A percentile compares a stretch with the other conserved stretches of the same genome.
Conservation (phyloP, 768 basidiomycete species). For the Atractiella rhizophila region DNA sequence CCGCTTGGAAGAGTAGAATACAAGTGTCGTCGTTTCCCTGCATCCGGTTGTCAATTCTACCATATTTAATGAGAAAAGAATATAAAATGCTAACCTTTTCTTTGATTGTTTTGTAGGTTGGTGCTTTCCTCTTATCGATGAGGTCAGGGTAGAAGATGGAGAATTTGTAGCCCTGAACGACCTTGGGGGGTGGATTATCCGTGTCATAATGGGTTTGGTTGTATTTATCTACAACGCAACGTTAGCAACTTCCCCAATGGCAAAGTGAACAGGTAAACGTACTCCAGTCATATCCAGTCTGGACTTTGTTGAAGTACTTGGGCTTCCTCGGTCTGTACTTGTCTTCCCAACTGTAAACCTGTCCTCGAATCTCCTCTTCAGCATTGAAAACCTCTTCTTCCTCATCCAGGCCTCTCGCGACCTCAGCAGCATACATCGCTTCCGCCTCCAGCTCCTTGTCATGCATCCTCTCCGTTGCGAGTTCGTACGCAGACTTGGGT, state of each 20-base stretch:
- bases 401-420: slow-evolving; percentile 75
- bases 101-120: slow-evolving; percentile 83
- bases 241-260: slow-evolving; percentile 46
- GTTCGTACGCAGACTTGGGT: neutral
- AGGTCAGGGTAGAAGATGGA: slow-evolving; percentile 90
- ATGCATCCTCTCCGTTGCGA: slow-evolving; percentile 1
- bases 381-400: slow-evolving; percentile 82
- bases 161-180: slow-evolving; percentile 87
- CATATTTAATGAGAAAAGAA: no score
- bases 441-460: no score
- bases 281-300: slow-evolving; percentile 99
- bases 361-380: slow-evolving; percentile 61
- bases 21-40: slow-evolving; percentile 87
- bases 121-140: slow-evolving; percentile 91
- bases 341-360: slow-evolving; percentile 94
- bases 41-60: no score
- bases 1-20: slow-evolving; percentile 74
- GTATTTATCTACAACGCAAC: neutral
- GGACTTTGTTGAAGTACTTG: slow-evolving; percentile 92
- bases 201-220: slow-evolving; percentile 30
- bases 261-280: slow-evolving; percentile 99
- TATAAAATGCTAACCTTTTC: no score
- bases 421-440: slow-evolving; percentile 30
- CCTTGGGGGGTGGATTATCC: slow-evolving; percentile 96
- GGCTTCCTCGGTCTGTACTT: slow-evolving; percentile 93